Conservation (phyloP, 306 rosid genomes). For the Styphnolobium japonicum region DNA sequence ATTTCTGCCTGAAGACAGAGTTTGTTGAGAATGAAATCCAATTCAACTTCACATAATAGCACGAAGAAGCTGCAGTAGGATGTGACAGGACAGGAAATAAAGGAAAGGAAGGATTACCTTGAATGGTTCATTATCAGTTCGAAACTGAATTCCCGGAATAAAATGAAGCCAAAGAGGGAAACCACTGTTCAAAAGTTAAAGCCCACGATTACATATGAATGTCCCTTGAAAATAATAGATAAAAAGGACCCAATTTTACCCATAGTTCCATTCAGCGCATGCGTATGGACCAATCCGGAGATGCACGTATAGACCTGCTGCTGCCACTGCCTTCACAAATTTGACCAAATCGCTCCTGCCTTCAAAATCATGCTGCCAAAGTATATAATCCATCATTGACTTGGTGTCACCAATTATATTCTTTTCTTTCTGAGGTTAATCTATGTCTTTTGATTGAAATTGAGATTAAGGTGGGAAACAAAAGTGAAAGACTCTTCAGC, state of each 20-base stretch:
- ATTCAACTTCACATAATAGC: neutral
- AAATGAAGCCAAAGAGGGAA: constrained; percentile 92
- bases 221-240: neutral
- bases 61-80: neutral
- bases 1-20: constrained; percentile 67
- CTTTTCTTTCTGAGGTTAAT: neutral
- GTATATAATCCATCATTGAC: neutral
- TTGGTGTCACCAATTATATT: neutral
- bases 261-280: constrained; percentile 98
- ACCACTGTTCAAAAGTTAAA: constrained; percentile 55
- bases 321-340: constrained; percentile 79
- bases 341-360: constrained; percentile 74
- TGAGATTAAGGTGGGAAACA: neutral
- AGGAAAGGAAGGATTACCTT: constrained; percentile 43
- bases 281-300: constrained; percentile 95
- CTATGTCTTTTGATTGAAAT: neutral
- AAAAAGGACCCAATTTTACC: constrained; percentile 41
- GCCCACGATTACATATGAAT: constrained; percentile 4
- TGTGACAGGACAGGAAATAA: neutral
- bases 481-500: neutral
- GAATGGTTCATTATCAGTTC: constrained; percentile 81
- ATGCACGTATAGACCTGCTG: constrained; percentile 78
- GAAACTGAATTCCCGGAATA: constrained; percentile 68
- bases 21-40: neutral
- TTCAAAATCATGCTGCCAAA: constrained; percentile 67